These are phyloP conservation scores for Starmerella floricola DNA, from an alignment of 805 yeast species.

Conservation along the genomic window DNA sequence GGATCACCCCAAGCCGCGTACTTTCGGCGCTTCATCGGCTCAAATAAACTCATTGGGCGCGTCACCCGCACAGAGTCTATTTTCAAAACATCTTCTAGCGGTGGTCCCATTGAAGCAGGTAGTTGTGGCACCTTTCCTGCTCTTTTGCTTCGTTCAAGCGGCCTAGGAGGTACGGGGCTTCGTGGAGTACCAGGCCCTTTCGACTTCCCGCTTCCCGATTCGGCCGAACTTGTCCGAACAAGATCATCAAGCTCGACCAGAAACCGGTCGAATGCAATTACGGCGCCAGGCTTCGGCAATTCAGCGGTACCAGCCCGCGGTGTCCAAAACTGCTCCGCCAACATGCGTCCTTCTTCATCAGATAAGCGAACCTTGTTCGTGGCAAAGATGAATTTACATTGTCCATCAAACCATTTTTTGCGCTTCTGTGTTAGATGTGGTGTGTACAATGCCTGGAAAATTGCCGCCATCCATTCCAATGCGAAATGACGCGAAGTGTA, in stretches of 20 bases:
- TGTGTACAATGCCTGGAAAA: constrained; percentile 27
- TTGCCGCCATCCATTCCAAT: constrained; percentile 1
- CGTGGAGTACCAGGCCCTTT: too few relatives aligned
- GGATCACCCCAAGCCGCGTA: constrained; percentile 3
- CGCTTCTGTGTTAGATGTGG: constrained; percentile 28
- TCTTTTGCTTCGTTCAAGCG: too few relatives aligned
- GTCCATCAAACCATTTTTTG: constrained; percentile 32
- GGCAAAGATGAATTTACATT: constrained; percentile 21
- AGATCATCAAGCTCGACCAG: constrained; percentile 24
- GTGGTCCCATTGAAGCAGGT: too few relatives aligned
- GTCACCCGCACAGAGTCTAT: not conserved
- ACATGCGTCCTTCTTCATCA: constrained; percentile 23
- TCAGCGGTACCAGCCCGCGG: not conserved
- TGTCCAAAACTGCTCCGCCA: constrained; percentile 14
- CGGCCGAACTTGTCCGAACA: too few relatives aligned
- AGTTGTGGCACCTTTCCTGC: too few relatives aligned
- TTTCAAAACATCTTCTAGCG: too few relatives aligned
- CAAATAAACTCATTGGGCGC: not conserved
- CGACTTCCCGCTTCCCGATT: too few relatives aligned
- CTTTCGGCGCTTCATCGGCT: not conserved
- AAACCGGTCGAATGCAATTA: constrained; percentile 22
- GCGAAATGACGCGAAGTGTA: too few relatives aligned
- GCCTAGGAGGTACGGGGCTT: too few relatives aligned
- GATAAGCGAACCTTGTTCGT: constrained; percentile 24
- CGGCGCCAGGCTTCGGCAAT: constrained; percentile 11